Percentiles rank a stretch among this genome's conserved stretches.
phyloP scores from a whole-genome alignment of 2,329 filamentous ascomycete genomes.

The Trichoderma sp. region DNA sequence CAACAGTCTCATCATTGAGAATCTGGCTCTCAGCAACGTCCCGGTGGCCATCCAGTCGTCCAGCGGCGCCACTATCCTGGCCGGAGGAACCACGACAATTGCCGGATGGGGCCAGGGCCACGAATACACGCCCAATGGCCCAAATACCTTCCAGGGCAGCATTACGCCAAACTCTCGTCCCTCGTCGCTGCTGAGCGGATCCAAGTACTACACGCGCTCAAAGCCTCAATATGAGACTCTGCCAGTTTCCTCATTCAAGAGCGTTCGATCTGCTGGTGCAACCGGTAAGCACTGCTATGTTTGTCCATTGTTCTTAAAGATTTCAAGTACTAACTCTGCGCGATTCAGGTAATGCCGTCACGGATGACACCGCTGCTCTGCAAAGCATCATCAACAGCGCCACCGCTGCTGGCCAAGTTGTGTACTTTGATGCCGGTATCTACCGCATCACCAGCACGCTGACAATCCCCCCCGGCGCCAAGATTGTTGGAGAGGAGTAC shows the following conservation, averaged over 20 bases:
- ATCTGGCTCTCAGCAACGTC: constrained; percentile 18
- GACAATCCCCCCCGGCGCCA: constrained; percentile 48
- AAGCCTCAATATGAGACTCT: constrained; percentile 25
- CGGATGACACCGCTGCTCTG: constrained; percentile 59
- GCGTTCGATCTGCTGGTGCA: constrained; percentile 26
- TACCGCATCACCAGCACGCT: constrained; percentile 54
- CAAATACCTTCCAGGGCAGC: constrained; percentile 7
- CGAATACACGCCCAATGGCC: constrained; percentile 9
- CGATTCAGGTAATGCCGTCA: constrained; percentile 54
- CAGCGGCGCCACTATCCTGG: constrained; percentile 12
- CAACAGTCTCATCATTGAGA: constrained; percentile 21
- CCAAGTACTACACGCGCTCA: constrained; percentile 23
- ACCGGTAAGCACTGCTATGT: neutral
- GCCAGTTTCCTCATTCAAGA: constrained; percentile 14
- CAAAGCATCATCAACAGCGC: constrained; percentile 38
- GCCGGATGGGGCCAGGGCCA: constrained; percentile 19
- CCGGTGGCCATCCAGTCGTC: constrained; percentile 15
- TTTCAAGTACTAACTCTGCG: constrained; percentile 59
- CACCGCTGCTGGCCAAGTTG: constrained; percentile 40
- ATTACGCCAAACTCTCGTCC: constrained; percentile 9
- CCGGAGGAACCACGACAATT: constrained; percentile 15
- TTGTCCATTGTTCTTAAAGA: neutral
- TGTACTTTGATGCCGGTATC: constrained; percentile 34
- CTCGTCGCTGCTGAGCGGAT: constrained; percentile 8
- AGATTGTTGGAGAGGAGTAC: constrained; percentile 38